Conservation (phyloP, 331 rosid genomes). For the Phaseolus coccineus region DNA sequence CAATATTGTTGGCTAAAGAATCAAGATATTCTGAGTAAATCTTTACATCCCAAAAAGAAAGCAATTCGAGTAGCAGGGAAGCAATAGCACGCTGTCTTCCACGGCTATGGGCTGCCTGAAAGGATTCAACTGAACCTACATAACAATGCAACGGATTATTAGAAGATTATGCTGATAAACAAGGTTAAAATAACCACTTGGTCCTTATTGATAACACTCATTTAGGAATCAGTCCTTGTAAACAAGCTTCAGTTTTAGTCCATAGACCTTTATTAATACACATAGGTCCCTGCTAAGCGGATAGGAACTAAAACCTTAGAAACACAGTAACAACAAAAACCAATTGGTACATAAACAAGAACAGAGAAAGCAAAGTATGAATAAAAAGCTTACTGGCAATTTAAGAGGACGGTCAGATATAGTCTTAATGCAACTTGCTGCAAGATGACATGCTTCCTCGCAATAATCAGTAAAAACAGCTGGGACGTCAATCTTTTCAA, state of each 20-base stretch:
- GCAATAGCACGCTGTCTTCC: constrained; percentile 71
- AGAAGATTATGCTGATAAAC: not conserved
- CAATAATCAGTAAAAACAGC: constrained; percentile 89
- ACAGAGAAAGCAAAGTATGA: not conserved
- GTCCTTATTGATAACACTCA: not conserved
- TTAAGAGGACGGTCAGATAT: constrained; percentile 58
- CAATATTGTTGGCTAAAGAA: not conserved
- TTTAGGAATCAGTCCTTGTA: not conserved
- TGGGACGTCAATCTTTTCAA: constrained; percentile 64
- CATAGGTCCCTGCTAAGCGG: not conserved
- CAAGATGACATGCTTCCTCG: constrained; percentile 97
- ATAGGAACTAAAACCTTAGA: not conserved
- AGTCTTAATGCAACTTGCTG: constrained; percentile 69
- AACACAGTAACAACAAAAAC: not conserved
- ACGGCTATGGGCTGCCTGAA: constrained; percentile 87
- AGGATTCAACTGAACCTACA: constrained; percentile 92
- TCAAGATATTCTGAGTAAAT: constrained; percentile 17
- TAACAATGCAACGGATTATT: constrained; percentile 12
- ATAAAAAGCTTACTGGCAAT: constrained; percentile 63
- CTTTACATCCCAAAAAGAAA: constrained; percentile 78
- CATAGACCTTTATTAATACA: not conserved
- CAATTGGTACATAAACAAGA: not conserved
- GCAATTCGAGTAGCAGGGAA: constrained; percentile 94
- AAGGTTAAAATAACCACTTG: not conserved
- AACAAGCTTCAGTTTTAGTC: not conserved